Evolutionary conservation across 495 filamentous ascomycete genomes (phyloP).

Genomic region (Penicillium odoratum): DNA sequence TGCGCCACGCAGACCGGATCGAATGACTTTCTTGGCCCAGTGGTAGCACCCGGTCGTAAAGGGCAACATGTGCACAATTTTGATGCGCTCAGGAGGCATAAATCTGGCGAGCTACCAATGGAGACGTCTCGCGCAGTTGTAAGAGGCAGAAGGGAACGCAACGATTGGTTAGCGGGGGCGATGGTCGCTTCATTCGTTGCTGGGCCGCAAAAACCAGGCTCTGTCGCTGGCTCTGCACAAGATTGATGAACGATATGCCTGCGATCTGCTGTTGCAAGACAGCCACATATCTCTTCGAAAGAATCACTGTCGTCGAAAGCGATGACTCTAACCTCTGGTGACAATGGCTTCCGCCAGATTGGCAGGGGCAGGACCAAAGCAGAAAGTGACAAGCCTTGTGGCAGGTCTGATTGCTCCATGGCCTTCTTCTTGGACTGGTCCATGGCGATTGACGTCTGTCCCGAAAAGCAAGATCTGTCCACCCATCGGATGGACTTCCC

Average conservation of each 20-base stretch:
- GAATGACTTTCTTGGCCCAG: slow-evolving; percentile 1
- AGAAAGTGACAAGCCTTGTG: not conserved
- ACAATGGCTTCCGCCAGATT: not conserved
- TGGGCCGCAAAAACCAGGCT: too few relatives aligned
- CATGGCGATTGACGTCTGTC: not conserved
- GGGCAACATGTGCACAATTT: not conserved
- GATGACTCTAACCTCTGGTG: slow-evolving; percentile 1
- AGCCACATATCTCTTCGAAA: not conserved
- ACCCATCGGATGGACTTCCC: not conserved
- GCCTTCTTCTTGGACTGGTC: not conserved
- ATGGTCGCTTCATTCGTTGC: too few relatives aligned
- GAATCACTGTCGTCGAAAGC: not conserved
- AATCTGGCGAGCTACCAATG: slow-evolving; percentile 1
- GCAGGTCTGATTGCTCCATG: not conserved
- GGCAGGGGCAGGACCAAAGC: not conserved
- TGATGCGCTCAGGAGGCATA: not conserved
- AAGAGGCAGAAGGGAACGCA: not conserved
- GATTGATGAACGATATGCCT: not conserved
- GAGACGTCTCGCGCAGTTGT: slow-evolving; percentile 1
- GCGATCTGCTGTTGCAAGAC: slow-evolving; percentile 1
- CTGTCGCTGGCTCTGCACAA: not conserved
- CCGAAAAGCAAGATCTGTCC: not conserved
- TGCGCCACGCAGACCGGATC: slow-evolving; percentile 2
- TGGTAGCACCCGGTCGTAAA: not conserved
- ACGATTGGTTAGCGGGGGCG: not conserved